Percentiles rank a stretch among this genome's conserved stretches.
phyloP scores from a whole-genome alignment of 1,139 yeast species.

The Blastobotrys illinoisensis region DNA sequence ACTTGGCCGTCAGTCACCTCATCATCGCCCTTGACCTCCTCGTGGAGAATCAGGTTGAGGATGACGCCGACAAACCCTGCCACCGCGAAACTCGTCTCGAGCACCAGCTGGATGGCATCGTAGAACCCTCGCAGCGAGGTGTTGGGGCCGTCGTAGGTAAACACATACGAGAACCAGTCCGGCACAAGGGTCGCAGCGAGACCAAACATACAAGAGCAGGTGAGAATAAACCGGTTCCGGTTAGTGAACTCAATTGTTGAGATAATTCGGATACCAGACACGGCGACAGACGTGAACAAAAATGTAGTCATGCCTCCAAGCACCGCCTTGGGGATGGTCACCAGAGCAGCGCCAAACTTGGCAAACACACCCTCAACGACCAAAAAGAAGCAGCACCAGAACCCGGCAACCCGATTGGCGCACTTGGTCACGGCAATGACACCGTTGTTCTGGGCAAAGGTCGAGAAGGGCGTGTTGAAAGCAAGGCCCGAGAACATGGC shows the following conservation, averaged over 20 bases:
- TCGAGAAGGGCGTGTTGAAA: slow-evolving; percentile 71
- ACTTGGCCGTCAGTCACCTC: neutral
- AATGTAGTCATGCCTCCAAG: slow-evolving; percentile 93
- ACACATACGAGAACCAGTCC: slow-evolving; percentile 67
- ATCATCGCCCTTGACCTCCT: slow-evolving; percentile 45
- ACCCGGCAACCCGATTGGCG: slow-evolving; percentile 80
- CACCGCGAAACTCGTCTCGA: slow-evolving; percentile 85
- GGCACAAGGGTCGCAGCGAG: slow-evolving; percentile 73
- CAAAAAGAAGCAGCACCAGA: slow-evolving; percentile 82
- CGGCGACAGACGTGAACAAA: slow-evolving; percentile 82
- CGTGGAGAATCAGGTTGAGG: slow-evolving; percentile 69
- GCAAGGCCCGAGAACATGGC: slow-evolving; percentile 66
- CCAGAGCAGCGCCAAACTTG: slow-evolving; percentile 85
- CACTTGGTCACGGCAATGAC: slow-evolving; percentile 86
- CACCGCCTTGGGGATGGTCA: slow-evolving; percentile 77
- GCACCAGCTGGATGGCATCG: slow-evolving; percentile 73
- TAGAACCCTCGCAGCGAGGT: slow-evolving; percentile 60
- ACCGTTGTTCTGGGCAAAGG: slow-evolving; percentile 92
- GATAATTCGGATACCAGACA: slow-evolving; percentile 79
- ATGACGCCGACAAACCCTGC: slow-evolving; percentile 74
- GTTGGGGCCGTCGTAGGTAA: slow-evolving; percentile 71
- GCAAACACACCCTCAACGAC: slow-evolving; percentile 81
- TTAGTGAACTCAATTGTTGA: slow-evolving; percentile 67
- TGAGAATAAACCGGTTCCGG: slow-evolving; percentile 79
- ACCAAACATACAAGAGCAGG: slow-evolving; percentile 72